A percentile compares a stretch with the other conserved stretches of the same genome.
Evolutionary conservation across 345 rosid genomes (phyloP).

Genomic region (Viola odorata): DNA sequence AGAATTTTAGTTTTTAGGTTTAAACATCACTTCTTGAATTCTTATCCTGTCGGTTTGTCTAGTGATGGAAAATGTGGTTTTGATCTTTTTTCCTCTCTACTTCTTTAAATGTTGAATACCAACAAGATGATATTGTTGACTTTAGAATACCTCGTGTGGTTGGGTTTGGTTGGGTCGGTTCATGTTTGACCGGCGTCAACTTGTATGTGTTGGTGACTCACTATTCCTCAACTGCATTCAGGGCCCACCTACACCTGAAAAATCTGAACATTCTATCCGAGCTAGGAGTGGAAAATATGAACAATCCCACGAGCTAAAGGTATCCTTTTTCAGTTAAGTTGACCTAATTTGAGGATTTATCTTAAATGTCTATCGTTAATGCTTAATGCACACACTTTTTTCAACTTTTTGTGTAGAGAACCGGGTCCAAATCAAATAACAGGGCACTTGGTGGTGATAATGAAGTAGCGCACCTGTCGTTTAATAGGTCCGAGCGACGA

Average conservation of each 20-base stretch:
- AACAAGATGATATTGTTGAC: too few species aligned
- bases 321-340: constrained; percentile 11
- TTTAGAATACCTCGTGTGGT: too few species aligned
- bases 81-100: too few species aligned
- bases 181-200: too few species aligned
- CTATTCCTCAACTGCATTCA: constrained; percentile 15
- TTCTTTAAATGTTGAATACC: too few species aligned
- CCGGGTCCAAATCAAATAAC: constrained; percentile 48
- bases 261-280: constrained; percentile 49
- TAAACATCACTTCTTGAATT: too few species aligned
- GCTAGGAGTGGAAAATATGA: constrained; percentile 44
- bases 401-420: constrained; percentile 41
- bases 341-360: background rate
- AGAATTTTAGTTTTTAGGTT: background rate
- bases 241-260: constrained; percentile 90
- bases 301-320: constrained; percentile 55
- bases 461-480: constrained; percentile 23
- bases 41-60: too few species aligned
- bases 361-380: background rate
- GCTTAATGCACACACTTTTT: constrained; percentile 1
- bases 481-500: constrained; percentile 29
- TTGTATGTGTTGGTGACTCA: too few species aligned
- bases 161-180: too few species aligned
- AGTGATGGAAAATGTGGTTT: too few species aligned
- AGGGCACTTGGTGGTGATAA: constrained; percentile 18